These are phyloP conservation scores for Dorcoceras hygrometricum DNA, from an alignment of 257 asterid species.

Conservation along the genomic window DNA sequence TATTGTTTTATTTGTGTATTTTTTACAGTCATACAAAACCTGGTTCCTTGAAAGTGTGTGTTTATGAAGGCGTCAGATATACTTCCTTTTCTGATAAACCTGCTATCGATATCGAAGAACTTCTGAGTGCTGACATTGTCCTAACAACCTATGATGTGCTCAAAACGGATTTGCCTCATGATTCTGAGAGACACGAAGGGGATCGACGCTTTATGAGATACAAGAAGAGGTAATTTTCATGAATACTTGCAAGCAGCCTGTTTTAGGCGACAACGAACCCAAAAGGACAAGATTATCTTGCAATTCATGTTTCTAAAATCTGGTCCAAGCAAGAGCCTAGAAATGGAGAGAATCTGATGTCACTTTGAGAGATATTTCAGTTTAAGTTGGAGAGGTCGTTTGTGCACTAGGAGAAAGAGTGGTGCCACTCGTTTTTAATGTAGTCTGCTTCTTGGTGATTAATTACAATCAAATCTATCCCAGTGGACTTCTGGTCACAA, in stretches of 20 bases:
- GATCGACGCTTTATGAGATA: slow-evolving; percentile 88
- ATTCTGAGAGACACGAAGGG: slow-evolving; percentile 91
- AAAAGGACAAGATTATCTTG: slow-evolving; percentile 16
- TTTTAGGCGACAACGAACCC: slow-evolving; percentile 20
- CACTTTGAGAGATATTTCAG: slow-evolving; percentile 1
- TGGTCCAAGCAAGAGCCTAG: slow-evolving; percentile 3
- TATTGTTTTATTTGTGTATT: slow-evolving; percentile 28
- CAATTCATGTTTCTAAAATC: slow-evolving; percentile 10
- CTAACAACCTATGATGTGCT: slow-evolving; percentile 90
- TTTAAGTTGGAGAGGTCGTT: slow-evolving; percentile 16
- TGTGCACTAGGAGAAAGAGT: background rate
- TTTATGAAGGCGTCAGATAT: slow-evolving; percentile 74
- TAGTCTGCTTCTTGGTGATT: slow-evolving; percentile 2
- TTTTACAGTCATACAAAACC: slow-evolving; percentile 76
- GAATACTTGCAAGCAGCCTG: slow-evolving; percentile 17
- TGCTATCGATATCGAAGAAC: slow-evolving; percentile 56
- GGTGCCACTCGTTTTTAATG: background rate
- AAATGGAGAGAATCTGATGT: background rate
- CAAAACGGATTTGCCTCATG: slow-evolving; percentile 93
- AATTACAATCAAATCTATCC: slow-evolving; percentile 9
- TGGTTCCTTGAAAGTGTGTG: slow-evolving; percentile 59
- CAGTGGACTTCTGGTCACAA: slow-evolving; percentile 15
- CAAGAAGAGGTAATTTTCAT: slow-evolving; percentile 61
- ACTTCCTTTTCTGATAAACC: slow-evolving; percentile 53
- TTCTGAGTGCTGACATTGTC: slow-evolving; percentile 74